Conservation (phyloP, 129 eudicot genomes). For the Helichrysum umbraculigerum region DNA sequence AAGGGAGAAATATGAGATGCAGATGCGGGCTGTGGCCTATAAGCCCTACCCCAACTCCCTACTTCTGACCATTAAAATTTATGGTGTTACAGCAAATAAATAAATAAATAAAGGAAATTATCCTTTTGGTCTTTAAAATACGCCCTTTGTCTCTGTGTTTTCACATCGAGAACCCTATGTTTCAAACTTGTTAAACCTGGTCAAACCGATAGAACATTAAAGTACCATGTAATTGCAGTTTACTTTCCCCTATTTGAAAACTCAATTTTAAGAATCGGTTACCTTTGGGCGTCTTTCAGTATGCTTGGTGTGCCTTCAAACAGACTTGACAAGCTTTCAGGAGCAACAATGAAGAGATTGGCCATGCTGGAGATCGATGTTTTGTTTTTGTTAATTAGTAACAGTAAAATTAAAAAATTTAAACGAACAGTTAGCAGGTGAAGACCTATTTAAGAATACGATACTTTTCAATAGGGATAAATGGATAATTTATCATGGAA, state of each 20-base stretch:
- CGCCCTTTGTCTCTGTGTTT: too few relatives aligned
- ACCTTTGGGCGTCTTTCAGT: conserved; percentile 90
- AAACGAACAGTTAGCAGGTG: background rate
- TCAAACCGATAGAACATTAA: too few relatives aligned
- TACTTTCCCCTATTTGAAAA: conserved; percentile 4
- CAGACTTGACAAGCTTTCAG: conserved; percentile 85
- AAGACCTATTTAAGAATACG: background rate
- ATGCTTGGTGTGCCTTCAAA: conserved; percentile 94
- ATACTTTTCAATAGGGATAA: background rate
- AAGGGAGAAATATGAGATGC: background rate
- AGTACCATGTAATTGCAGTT: background rate
- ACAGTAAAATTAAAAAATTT: background rate
- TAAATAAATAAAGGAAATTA: background rate
- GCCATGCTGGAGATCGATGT: conserved; percentile 62
- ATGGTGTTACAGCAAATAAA: background rate
- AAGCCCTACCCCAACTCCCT: background rate
- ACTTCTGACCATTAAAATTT: background rate
- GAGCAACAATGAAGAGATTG: conserved; percentile 88
- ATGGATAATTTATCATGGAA: background rate
- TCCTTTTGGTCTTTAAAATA: background rate
- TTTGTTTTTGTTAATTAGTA: background rate
- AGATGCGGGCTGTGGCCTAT: background rate
- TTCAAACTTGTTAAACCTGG: too few relatives aligned
- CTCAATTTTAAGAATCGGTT: conserved; percentile 3
- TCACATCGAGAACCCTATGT: too few relatives aligned